Evolutionary conservation across 2,329 filamentous ascomycete genomes (phyloP).

Genomic region (Uncinocarpus reesii): DNA sequence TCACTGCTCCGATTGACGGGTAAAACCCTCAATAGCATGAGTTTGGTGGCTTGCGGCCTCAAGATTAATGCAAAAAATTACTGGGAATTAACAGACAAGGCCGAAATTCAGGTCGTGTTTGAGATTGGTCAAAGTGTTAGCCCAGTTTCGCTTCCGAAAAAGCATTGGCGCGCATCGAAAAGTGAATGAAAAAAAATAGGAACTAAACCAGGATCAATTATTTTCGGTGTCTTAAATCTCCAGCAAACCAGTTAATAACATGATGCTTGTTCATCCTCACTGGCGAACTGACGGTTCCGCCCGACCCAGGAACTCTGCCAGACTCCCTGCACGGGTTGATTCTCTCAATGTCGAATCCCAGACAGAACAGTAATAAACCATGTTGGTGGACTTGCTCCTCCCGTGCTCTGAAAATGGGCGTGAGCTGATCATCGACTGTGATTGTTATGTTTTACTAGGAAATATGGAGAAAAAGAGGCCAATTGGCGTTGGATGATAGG

Average conservation of each 20-base stretch:
- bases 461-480: too few species aligned
- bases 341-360: neutral
- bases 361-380: neutral
- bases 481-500: too few species aligned
- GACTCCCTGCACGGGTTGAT: neutral
- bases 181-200: too few species aligned
- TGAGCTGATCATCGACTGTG: too few species aligned
- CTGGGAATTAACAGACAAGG: neutral
- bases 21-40: neutral
- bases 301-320: neutral
- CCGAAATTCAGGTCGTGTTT: neutral
- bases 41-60: neutral
- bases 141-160: slow-evolving; percentile 8
- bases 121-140: neutral
- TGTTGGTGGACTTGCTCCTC: neutral
- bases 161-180: neutral
- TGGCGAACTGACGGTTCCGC: neutral
- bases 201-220: slow-evolving; percentile 1
- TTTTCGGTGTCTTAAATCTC: slow-evolving; percentile 2
- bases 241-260: too few species aligned
- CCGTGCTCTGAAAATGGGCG: neutral
- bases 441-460: too few species aligned
- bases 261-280: too few species aligned
- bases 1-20: neutral
- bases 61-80: neutral